A percentile compares a stretch with the other conserved stretches of the same genome.
phyloP scores from a whole-genome alignment of 1,284 basidiomycete species.

The Kwoniella shivajii region DNA sequence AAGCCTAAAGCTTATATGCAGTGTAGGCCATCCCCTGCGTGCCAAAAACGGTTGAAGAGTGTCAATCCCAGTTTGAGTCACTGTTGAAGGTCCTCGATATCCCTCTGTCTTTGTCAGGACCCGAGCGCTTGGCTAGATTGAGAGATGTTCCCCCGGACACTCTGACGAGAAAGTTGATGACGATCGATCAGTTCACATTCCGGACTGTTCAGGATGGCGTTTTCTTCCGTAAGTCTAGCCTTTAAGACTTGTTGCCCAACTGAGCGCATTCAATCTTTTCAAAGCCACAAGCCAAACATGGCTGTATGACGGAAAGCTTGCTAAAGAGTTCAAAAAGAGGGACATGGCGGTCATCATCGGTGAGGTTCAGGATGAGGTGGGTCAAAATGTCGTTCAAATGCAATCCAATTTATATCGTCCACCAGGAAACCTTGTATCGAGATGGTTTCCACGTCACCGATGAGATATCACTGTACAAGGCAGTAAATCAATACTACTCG shows the following conservation, averaged over 20 bases:
- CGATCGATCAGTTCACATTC: constrained; percentile 28
- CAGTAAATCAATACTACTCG: constrained; percentile 15
- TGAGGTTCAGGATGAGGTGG: constrained; percentile 27
- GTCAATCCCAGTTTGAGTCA: constrained; percentile 31
- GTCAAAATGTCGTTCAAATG: not conserved
- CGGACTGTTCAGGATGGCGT: constrained; percentile 30
- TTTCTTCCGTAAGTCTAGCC: constrained; percentile 26
- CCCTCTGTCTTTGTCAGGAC: constrained; percentile 5
- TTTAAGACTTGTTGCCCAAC: not conserved
- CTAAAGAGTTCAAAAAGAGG: constrained; percentile 19
- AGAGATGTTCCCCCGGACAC: constrained; percentile 23
- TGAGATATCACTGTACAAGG: constrained; percentile 7
- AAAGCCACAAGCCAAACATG: constrained; percentile 7
- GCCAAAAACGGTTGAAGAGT: constrained; percentile 30
- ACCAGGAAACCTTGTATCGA: constrained; percentile 28
- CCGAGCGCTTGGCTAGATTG: constrained; percentile 28
- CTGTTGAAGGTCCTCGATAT: constrained; percentile 27
- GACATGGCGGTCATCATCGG: constrained; percentile 31
- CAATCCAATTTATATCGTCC: not conserved
- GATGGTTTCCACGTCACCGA: constrained; percentile 8
- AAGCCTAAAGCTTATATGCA: no score
- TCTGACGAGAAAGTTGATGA: constrained; percentile 30
- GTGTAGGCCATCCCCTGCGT: constrained; percentile 13
- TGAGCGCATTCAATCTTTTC: no score
- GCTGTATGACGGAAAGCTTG: constrained; percentile 21